Evolutionary conservation across 495 filamentous ascomycete species (phyloP), one percentile per base, ranked within the genome.

Genomic region (Neurospora cerealis): DNA sequence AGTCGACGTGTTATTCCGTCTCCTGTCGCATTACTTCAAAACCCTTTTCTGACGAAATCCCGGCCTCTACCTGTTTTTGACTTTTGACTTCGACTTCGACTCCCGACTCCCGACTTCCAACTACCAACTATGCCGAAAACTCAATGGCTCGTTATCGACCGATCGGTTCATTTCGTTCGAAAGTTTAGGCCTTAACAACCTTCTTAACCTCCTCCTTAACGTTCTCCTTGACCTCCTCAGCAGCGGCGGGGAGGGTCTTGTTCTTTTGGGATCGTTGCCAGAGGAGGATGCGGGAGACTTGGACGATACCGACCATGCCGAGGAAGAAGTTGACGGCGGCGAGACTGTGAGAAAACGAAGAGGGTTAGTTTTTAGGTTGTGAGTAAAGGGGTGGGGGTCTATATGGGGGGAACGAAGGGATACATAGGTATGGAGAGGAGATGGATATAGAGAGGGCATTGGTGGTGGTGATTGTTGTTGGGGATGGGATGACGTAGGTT

Each of bases 281-380:
- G 79, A 89, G 70, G 75, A 87, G 75, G 78, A 98, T 97, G 75
- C 96, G 90, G 73, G 83, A 83, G 72, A 94, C 86, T 86, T 99
- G 96, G 72, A 92, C 88, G 69, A 91, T 82, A 75, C 96, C 96
- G 73, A 97, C 95, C 71, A 89, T 85, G 74, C 91, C 93, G 75
- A 99, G 91, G 89, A 98, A 97, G 90, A 98, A 98, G 89, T 98
- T 99, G 77, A 99, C 96, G 21, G 95, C 89, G 70, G 96, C 96
- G 74, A 99, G 89, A 71, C 93, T 96, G 36, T 17, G 69, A n/a
- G 37, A 10, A 24, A 28, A 69, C 28, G 24, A 39, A 9, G 1
- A 5, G 1, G 28, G 70, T 69, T 39, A 42, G 7, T 72, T 48
- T 34, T 9, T 70, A 38, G 8, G 10, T 70, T 13, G 46, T 36